Conservation (phyloP, 2,329 filamentous ascomycete genomes). For the Exserohilum rostratum region DNA sequence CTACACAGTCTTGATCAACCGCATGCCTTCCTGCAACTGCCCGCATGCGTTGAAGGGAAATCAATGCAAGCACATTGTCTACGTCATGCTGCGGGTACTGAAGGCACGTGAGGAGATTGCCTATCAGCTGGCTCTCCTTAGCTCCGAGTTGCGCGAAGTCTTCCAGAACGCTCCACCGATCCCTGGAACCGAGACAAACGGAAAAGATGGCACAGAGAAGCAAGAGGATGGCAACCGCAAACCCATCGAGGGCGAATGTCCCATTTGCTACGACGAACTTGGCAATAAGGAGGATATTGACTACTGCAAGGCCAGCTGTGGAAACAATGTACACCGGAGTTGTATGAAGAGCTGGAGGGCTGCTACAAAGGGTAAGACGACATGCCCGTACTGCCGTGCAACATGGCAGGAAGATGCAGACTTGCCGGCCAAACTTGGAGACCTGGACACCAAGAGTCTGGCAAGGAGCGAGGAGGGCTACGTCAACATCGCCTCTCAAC, state of each 20-base stretch:
- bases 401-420: slow-evolving; percentile 58
- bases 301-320: slow-evolving; percentile 66
- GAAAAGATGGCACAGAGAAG: slow-evolving; percentile 33
- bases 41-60: slow-evolving; percentile 61
- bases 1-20: slow-evolving; percentile 62
- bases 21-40: slow-evolving; percentile 61
- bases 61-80: slow-evolving; percentile 70
- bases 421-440: slow-evolving; percentile 45
- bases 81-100: slow-evolving; percentile 64
- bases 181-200: slow-evolving; percentile 47
- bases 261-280: slow-evolving; percentile 59
- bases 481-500: slow-evolving; percentile 65
- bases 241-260: slow-evolving; percentile 66
- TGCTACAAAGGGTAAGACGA: slow-evolving; percentile 49
- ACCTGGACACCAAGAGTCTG: slow-evolving; percentile 54
- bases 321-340: slow-evolving; percentile 65
- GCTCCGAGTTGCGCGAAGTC: slow-evolving; percentile 62
- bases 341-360: slow-evolving; percentile 63
- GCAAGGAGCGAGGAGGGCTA: slow-evolving; percentile 60
- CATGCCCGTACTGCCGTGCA: slow-evolving; percentile 67
- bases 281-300: slow-evolving; percentile 43
- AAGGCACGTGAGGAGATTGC: slow-evolving; percentile 62
- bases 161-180: slow-evolving; percentile 60
- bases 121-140: slow-evolving; percentile 66
- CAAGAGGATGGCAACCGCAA: slow-evolving; percentile 58